phyloP scores from a whole-genome alignment of 768 basidiomycete genomes.

The Pleurotus tuber-regium region DNA sequence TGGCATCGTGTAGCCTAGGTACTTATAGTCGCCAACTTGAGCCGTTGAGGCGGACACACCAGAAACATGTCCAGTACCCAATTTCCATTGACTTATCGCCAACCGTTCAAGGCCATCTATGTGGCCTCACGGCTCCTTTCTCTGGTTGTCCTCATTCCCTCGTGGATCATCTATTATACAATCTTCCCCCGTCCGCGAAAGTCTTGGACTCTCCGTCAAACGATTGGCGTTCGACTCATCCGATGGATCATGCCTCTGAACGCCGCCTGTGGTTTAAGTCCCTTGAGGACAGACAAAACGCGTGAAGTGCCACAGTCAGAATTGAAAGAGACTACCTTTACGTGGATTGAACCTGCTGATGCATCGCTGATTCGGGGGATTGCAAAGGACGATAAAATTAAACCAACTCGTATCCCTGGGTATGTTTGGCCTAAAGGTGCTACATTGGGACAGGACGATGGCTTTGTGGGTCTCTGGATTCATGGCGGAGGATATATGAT shows the following conservation, averaged over 20 bases:
- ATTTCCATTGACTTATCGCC: conserved; percentile 4
- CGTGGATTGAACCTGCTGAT: conserved; percentile 19
- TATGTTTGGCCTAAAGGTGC: conserved; percentile 22
- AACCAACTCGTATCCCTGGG: conserved; percentile 19
- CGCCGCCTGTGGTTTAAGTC: conserved; percentile 13
- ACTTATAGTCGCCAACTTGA: too few relatives aligned
- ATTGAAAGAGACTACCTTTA: conserved; percentile 21
- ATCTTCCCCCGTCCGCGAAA: conserved; percentile 16
- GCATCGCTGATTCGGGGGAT: conserved; percentile 13
- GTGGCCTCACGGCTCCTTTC: conserved; percentile 5
- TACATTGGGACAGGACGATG: conserved; percentile 10
- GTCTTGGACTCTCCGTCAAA: conserved; percentile 21
- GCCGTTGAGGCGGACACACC: too few relatives aligned
- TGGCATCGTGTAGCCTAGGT: too few relatives aligned
- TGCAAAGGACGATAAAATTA: conserved; percentile 17
- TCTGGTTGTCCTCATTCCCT: conserved; percentile 17
- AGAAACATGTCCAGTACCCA: background rate
- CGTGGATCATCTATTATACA: conserved; percentile 17
- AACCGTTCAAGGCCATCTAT: conserved; percentile 13
- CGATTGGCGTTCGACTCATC: conserved; percentile 17
- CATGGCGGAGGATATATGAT: conserved; percentile 27
- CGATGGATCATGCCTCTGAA: conserved; percentile 23
- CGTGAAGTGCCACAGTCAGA: conserved; percentile 18
- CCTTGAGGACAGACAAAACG: conserved; percentile 18
- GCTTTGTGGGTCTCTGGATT: conserved; percentile 22